These are phyloP conservation scores for Diaporthe amygdali DNA, from an alignment of 2,329 filamentous ascomycete genomes.

Conservation along the genomic window DNA sequence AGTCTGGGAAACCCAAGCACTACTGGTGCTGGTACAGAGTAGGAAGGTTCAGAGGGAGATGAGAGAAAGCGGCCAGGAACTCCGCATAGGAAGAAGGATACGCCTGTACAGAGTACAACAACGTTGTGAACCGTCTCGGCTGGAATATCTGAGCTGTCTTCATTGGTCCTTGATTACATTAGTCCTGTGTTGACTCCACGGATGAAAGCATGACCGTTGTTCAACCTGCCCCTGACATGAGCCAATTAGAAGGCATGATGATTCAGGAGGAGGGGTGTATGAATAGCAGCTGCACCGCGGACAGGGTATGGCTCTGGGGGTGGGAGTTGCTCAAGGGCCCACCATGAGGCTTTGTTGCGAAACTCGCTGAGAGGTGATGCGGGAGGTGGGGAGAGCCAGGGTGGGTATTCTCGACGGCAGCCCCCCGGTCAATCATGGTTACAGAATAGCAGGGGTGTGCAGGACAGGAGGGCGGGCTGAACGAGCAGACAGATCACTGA, in stretches of 20 bases:
- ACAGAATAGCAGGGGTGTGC: slow-evolving; percentile 24
- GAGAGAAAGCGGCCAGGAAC: slow-evolving; percentile 33
- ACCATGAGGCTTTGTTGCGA: slow-evolving; percentile 29
- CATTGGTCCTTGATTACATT: slow-evolving; percentile 52
- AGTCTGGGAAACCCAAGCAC: neutral
- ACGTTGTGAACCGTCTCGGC: slow-evolving; percentile 45
- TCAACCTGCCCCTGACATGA: slow-evolving; percentile 40
- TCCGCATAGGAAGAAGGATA: slow-evolving; percentile 29
- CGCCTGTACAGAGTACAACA: slow-evolving; percentile 14
- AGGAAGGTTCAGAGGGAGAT: slow-evolving; percentile 27
- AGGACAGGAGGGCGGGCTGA: slow-evolving; percentile 24
- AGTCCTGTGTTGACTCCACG: slow-evolving; percentile 50
- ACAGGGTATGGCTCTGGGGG: slow-evolving; percentile 18
- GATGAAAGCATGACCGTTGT: slow-evolving; percentile 59
- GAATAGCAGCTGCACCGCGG: slow-evolving; percentile 3
- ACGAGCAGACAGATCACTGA: slow-evolving; percentile 31
- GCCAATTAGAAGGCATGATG: slow-evolving; percentile 43
- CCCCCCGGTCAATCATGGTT: slow-evolving; percentile 14
- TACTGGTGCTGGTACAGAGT: slow-evolving; percentile 16
- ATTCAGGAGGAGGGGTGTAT: slow-evolving; percentile 25
- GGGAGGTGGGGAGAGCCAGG: slow-evolving; percentile 28
- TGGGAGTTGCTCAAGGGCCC: slow-evolving; percentile 22
- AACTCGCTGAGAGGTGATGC: slow-evolving; percentile 29
- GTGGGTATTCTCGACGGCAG: slow-evolving; percentile 10
- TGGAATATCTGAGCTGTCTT: slow-evolving; percentile 42